phyloP scores from a whole-genome alignment of 2,329 filamentous ascomycete species.

The Fusarium pseudoanthophilum region DNA sequence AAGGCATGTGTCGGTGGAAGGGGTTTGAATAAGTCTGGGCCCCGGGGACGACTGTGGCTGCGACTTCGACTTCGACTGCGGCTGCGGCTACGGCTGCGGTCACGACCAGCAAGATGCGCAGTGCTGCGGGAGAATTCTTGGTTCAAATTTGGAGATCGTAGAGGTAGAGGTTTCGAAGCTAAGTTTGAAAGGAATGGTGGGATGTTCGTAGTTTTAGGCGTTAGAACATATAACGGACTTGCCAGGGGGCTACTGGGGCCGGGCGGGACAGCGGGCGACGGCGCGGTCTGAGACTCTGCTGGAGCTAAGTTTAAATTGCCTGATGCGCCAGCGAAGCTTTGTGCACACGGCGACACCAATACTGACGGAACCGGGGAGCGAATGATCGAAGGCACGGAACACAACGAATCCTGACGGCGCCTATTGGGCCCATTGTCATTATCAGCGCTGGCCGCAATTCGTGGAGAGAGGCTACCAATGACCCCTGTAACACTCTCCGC shows the following conservation, averaged over 20 bases:
- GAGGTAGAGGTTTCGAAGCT: conserved; percentile 20
- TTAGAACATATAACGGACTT: conserved; percentile 43
- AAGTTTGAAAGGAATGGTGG: conserved; percentile 30
- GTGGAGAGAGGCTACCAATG: conserved; percentile 37
- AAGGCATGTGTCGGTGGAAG: conserved; percentile 9
- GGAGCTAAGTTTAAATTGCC: conserved; percentile 38
- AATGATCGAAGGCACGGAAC: conserved; percentile 22
- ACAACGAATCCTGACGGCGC: conserved; percentile 30
- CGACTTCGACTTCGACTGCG: conserved; percentile 30
- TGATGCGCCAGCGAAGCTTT: conserved; percentile 21
- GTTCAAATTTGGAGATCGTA: conserved; percentile 18
- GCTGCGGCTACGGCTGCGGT: conserved; percentile 28
- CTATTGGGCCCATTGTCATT: conserved; percentile 20
- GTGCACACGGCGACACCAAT: conserved; percentile 32
- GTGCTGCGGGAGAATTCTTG: conserved; percentile 26
- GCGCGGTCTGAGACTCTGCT: conserved; percentile 23
- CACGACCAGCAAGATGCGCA: conserved; percentile 19
- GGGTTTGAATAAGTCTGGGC: conserved; percentile 5
- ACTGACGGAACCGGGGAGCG: conserved; percentile 20
- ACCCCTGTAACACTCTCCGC: conserved; percentile 35
- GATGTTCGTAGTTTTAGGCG: conserved; percentile 46
- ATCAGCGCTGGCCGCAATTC: conserved; percentile 29
- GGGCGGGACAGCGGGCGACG: conserved; percentile 40
- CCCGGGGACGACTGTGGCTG: conserved; percentile 29
- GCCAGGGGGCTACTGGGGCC: conserved; percentile 36